These are phyloP conservation scores for Sporothrix variecibatus DNA, from an alignment of 2,329 filamentous ascomycete genomes.

Conservation along the genomic window DNA sequence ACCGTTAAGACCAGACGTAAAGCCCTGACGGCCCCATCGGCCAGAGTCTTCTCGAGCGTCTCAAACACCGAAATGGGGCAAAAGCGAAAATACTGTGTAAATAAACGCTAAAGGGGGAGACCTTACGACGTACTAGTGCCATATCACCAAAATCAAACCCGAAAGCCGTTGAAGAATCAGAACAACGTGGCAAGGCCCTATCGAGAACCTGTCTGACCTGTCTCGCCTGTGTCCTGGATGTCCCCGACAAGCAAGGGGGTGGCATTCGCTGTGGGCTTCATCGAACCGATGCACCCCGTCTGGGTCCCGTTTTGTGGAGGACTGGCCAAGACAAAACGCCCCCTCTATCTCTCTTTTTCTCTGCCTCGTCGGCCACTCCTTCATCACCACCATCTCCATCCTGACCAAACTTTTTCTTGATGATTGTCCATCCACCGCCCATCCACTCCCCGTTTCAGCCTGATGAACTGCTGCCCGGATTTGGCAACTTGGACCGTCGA, in stretches of 20 bases:
- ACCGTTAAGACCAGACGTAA: background rate
- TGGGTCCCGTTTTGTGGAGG: background rate
- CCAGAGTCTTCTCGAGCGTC: background rate
- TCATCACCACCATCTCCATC: background rate
- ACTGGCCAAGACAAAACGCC: background rate
- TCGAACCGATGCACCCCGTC: background rate
- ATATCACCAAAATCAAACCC: background rate
- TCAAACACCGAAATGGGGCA: background rate
- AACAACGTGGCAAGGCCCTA: background rate
- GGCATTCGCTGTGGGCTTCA: background rate
- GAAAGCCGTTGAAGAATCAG: background rate
- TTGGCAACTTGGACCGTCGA: background rate
- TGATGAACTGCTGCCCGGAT: slow-evolving; percentile 4
- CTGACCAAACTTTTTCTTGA: background rate
- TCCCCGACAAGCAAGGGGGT: background rate
- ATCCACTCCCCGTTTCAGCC: background rate
- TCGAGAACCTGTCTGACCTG: background rate
- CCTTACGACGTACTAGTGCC: background rate
- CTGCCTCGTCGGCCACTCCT: too few relatives aligned
- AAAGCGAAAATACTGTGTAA: background rate
- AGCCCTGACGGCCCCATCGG: background rate
- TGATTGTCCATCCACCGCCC: background rate
- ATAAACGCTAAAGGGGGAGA: background rate
- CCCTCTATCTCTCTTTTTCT: background rate
- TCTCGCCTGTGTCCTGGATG: background rate